Evolutionary conservation across 441 rosid species (phyloP).

Genomic region (Erodium chrysanthum): DNA sequence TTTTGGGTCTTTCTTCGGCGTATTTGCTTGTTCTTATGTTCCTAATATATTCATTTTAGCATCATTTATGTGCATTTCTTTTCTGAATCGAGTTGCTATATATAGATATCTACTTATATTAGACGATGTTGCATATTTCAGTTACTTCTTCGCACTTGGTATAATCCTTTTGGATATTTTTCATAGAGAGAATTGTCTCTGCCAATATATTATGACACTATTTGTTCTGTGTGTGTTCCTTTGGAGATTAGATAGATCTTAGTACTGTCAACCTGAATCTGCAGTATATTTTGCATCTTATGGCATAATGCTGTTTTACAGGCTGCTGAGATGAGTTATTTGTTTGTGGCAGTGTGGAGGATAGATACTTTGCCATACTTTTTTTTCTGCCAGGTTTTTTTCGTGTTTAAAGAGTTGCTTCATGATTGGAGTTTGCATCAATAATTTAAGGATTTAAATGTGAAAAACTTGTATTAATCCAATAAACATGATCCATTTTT

Average conservation of each 20-base stretch:
- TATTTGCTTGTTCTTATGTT: not conserved
- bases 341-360: not conserved
- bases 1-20: constrained; percentile 2
- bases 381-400: not conserved
- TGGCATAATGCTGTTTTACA: not conserved
- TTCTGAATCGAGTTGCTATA: not conserved
- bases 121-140: not conserved
- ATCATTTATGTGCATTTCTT: not conserved
- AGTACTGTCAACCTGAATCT: not conserved
- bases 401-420: not conserved
- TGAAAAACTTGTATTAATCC: not conserved
- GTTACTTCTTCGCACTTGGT: not conserved
- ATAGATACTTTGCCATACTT: not conserved
- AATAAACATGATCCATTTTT: not conserved
- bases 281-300: not conserved
- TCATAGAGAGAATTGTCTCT: not conserved
- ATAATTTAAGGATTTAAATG: not conserved
- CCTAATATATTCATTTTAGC: not conserved
- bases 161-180: not conserved
- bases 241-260: not conserved
- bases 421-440: not conserved
- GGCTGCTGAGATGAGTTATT: not conserved
- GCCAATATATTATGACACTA: not conserved
- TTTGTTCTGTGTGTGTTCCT: not conserved
- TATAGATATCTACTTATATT: not conserved